Evolutionary conservation across 1,284 basidiomycete species (phyloP), one percentile per base, ranked within the genome.

Genomic region (Malassezia equina): DNA sequence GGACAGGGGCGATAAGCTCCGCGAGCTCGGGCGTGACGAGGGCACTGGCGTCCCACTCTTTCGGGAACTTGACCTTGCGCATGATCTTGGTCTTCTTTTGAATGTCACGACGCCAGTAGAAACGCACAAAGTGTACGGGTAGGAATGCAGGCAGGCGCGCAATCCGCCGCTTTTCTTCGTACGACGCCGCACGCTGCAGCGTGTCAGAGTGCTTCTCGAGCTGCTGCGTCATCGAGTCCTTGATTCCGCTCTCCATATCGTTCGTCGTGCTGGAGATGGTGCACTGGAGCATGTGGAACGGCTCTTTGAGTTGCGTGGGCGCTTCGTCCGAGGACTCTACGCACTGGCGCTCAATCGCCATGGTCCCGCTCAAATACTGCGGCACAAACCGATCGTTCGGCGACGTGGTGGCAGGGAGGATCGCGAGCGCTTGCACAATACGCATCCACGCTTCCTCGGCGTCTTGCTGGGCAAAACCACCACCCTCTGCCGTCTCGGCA

Each of bases 361-460:
- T 82, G 67, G 86, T 81, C 9, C 88, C 85, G 61, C 83, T 83
- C 81, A 98, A 80, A 71, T 82, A 89, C 64, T 90, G 84, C 57
- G 93, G 85, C 0, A 95, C 81, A 55, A 94, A 88, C 55, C 64
- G 65, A 29, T 57, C 58, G 32, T 59, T 52, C 17, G 55, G 61
- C 23, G 24, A 15, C 15, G 2, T 8, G 4, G 31, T 36, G 2
- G 45, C 17, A 4, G 43, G 52, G 40, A 15, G 49, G 12, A 19
- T 42, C 52, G 29, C 46, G 19, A 96, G 78, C 0, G 85, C 81
- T 51, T 85, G 84, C n/a, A 90, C 78, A 59, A 96, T 83, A 53
- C 86, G 83, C 2, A 82, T 83, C 81, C 88, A 95, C 58, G 88
- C 94, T 75, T 98, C 93, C 71, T 96, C 93, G 12, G 93, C 93